These are phyloP conservation scores for Globisporangium lucens DNA, from an alignment of 352 stramenopile species.

Conservation along the genomic window DNA sequence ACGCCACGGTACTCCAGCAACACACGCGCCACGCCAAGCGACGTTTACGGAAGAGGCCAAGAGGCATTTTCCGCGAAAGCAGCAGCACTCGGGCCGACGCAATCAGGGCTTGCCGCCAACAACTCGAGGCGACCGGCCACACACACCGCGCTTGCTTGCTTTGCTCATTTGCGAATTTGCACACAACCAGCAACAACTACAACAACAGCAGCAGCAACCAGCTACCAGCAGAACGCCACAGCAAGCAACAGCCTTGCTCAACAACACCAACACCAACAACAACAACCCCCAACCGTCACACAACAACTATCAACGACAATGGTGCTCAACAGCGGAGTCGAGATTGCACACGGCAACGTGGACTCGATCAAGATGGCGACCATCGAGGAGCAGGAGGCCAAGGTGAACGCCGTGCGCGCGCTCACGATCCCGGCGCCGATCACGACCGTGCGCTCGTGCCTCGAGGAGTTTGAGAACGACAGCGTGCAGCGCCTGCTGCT, in stretches of 20 bases:
- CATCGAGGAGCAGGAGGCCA: constrained; percentile 31
- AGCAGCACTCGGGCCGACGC: background rate
- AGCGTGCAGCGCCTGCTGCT: constrained; percentile 47
- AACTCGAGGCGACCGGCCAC: background rate
- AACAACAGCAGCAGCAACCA: constrained; percentile 1
- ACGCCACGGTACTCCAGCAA: background rate
- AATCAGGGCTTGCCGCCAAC: background rate
- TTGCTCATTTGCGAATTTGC: constrained; percentile 15
- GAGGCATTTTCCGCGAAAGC: constrained; percentile 8
- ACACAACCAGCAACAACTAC: constrained; percentile 5
- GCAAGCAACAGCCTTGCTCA: constrained; percentile 1
- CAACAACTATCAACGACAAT: constrained; percentile 20
- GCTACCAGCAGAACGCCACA: background rate
- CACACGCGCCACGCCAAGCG: background rate
- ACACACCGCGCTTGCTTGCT: background rate
- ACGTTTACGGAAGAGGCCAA: constrained; percentile 14
- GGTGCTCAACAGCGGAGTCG: constrained; percentile 49
- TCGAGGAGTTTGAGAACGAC: constrained; percentile 56
- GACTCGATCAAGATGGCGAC: constrained; percentile 35
- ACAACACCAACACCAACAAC: background rate
- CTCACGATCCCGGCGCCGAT: constrained; percentile 56
- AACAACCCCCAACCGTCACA: background rate
- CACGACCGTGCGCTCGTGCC: constrained; percentile 38
- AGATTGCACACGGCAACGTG: constrained; percentile 39
- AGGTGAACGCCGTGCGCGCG: constrained; percentile 18